Conservation (phyloP, 768 basidiomycete species). For the Suillus spraguei region DNA sequence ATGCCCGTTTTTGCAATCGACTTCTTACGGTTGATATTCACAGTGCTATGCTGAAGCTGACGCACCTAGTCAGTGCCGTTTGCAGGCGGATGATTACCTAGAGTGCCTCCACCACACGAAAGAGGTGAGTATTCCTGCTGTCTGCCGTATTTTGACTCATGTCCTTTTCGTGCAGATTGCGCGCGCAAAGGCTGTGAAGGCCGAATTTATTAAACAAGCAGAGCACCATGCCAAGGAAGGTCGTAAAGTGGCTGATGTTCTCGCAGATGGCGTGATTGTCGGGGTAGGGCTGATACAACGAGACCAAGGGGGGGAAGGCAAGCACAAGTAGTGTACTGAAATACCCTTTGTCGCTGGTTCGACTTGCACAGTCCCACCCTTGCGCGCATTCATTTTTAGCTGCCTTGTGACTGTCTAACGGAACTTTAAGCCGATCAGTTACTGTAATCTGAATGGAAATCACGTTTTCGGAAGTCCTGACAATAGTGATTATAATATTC, state of each 20-base stretch:
- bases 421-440: neutral
- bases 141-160: slow-evolving; percentile 6
- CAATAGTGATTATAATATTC: neutral
- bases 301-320: slow-evolving; percentile 32
- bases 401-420: neutral
- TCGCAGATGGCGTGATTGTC: slow-evolving; percentile 73
- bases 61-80: slow-evolving; percentile 68
- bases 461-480: slow-evolving; percentile 6
- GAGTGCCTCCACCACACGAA: slow-evolving; percentile 90
- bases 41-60: slow-evolving; percentile 89
- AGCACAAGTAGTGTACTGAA: slow-evolving; percentile 16
- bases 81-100: slow-evolving; percentile 82
- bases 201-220: slow-evolving; percentile 69
- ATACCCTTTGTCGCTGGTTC: slow-evolving; percentile 10
- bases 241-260: slow-evolving; percentile 68
- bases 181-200: slow-evolving; percentile 70
- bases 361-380: neutral
- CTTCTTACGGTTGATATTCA: slow-evolving; percentile 12
- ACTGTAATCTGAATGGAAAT: slow-evolving; percentile 1
- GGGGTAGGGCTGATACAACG: slow-evolving; percentile 76
- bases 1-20: slow-evolving; percentile 2
- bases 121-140: slow-evolving; percentile 61
- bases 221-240: slow-evolving; percentile 68
- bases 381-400: neutral
- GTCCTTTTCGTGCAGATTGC: slow-evolving; percentile 45